Percentiles rank a stretch among this genome's conserved stretches.
Conservation (phyloP, 768 basidiomycete species). For the Chalciporus sphaerocephalus region DNA sequence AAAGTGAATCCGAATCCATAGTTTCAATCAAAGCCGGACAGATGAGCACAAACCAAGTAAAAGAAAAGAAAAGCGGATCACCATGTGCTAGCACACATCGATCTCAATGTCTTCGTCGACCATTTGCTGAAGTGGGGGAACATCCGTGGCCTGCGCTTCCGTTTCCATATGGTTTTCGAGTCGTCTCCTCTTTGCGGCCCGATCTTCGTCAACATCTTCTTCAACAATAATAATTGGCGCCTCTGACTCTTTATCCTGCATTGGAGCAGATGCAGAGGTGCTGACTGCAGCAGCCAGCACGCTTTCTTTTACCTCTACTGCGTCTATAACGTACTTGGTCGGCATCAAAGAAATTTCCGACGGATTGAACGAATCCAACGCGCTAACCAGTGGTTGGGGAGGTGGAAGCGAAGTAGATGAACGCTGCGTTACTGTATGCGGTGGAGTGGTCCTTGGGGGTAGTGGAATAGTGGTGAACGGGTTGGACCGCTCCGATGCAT, state of each 20-base stretch:
- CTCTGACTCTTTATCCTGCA: constrained; percentile 28
- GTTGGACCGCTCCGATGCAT: constrained; percentile 22
- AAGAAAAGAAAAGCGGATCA: not conserved
- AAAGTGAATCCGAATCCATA: constrained; percentile 4
- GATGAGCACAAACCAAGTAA: not conserved
- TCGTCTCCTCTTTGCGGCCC: constrained; percentile 52
- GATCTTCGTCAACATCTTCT: constrained; percentile 53
- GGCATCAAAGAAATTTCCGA: constrained; percentile 13
- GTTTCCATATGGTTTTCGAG: constrained; percentile 17
- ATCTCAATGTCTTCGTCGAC: constrained; percentile 29
- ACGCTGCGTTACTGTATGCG: not conserved
- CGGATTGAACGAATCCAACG: not conserved
- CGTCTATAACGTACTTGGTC: constrained; percentile 1
- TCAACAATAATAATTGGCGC: constrained; percentile 58
- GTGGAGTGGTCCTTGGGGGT: constrained; percentile 17
- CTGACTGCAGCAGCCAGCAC: constrained; percentile 15
- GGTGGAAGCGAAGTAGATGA: not conserved
- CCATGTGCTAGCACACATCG: constrained; percentile 21
- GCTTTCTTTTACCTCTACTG: constrained; percentile 16
- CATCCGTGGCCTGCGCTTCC: not conserved
- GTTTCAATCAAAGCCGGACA: not conserved
- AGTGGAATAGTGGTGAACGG: constrained; percentile 49
- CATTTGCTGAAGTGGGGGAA: constrained; percentile 7
- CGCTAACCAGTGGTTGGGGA: not conserved
- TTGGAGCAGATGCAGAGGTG: constrained; percentile 33